Evolutionary conservation across 306 rosid genomes (phyloP).

Genomic region (Quercus alba): DNA sequence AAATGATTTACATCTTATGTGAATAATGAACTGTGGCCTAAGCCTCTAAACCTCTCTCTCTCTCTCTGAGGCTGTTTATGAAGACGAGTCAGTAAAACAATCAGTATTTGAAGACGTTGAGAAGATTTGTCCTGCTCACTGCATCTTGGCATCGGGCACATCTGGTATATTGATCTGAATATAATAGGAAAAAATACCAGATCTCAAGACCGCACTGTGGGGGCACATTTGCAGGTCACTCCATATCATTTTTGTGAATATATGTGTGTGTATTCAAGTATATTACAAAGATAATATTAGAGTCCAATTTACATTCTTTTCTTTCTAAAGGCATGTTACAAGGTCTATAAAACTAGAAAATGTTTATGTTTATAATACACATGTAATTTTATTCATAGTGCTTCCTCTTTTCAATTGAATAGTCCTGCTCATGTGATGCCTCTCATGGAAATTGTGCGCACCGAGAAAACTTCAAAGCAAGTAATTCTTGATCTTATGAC

Average conservation of each 20-base stretch:
- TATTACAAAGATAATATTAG: no score
- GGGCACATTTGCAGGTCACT: slow-evolving; percentile 96
- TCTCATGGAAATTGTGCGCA: slow-evolving; percentile 89
- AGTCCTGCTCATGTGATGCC: slow-evolving; percentile 99
- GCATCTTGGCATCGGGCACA: slow-evolving; percentile 84
- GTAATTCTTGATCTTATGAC: slow-evolving; percentile 82
- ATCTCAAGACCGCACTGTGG: slow-evolving; percentile 73
- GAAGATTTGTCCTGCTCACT: slow-evolving; percentile 78
- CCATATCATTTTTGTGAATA: not conserved
- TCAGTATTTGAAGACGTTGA: slow-evolving; percentile 80
- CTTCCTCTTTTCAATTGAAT: slow-evolving; percentile 38
- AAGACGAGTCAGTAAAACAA: slow-evolving; percentile 74
- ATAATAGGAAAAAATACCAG: slow-evolving; percentile 64
- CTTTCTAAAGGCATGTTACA: no score
- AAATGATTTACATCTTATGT: not conserved
- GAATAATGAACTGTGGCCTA: not conserved
- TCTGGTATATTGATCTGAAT: slow-evolving; percentile 86
- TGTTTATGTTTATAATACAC: no score
- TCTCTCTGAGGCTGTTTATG: slow-evolving; percentile 73
- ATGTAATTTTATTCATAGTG: not conserved
- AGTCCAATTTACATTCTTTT: no score
- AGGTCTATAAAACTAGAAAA: no score
- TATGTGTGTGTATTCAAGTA: no score
- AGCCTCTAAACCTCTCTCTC: not conserved
- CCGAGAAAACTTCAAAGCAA: slow-evolving; percentile 80